These are phyloP conservation scores for Acorus gramineus DNA, from an alignment of 106 monocot species.

Conservation along the genomic window DNA sequence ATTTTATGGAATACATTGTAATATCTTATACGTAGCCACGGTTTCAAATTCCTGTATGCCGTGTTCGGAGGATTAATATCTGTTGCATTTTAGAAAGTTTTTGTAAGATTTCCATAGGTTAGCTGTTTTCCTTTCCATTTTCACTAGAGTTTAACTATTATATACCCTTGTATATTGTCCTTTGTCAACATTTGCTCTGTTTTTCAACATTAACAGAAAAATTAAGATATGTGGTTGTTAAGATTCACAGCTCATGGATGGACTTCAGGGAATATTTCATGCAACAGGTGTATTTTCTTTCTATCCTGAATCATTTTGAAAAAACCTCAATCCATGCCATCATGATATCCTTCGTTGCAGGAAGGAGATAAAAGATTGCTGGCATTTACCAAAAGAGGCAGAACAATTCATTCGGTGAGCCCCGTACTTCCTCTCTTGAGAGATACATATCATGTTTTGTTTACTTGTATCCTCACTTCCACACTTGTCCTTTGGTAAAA, in stretches of 20 bases:
- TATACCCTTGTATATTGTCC: background rate
- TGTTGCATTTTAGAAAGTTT: too few relatives aligned
- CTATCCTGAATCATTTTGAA: background rate
- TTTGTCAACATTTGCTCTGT: background rate
- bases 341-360: conserved; percentile 18
- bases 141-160: background rate
- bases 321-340: background rate
- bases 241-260: conserved; percentile 78
- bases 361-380: conserved; percentile 66
- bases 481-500: too few relatives aligned
- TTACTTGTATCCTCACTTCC: too few relatives aligned
- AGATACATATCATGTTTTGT: too few relatives aligned
- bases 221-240: conserved; percentile 81
- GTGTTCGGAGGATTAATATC: too few relatives aligned
- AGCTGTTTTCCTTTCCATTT: background rate
- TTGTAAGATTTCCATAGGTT: too few relatives aligned
- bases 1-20: background rate
- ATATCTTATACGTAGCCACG: background rate
- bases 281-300: conserved; percentile 37
- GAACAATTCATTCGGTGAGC: conserved; percentile 72
- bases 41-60: too few relatives aligned
- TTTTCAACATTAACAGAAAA: conserved; percentile 10
- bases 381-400: conserved; percentile 85
- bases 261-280: conserved; percentile 69
- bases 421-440: too few relatives aligned